Evolutionary conservation across 768 basidiomycete genomes (phyloP).

Genomic region (Lactarius sp.): DNA sequence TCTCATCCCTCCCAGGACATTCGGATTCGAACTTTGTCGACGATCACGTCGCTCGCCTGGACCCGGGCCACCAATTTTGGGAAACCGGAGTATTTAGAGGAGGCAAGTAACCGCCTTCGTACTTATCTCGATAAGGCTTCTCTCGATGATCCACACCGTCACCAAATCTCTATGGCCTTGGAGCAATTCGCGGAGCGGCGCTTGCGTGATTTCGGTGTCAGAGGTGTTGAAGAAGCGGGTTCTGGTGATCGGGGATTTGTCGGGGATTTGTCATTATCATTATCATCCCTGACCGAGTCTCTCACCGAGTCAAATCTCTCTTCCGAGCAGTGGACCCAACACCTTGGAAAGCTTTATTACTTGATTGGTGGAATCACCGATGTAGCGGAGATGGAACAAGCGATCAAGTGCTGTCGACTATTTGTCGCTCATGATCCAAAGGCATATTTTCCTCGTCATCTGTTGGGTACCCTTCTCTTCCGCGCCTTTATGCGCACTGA

Average conservation of each 20-base stretch:
- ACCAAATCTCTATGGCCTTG: neutral
- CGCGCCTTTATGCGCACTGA: neutral
- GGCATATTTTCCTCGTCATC: fast-evolving
- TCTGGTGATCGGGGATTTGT: neutral
- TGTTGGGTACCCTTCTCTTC: neutral
- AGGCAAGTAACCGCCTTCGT: neutral
- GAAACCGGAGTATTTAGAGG: neutral
- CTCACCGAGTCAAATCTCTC: neutral
- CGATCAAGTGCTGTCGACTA: neutral
- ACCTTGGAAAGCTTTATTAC: neutral
- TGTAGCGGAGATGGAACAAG: neutral
- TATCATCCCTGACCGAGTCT: neutral
- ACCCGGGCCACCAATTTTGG: neutral
- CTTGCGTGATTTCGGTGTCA: neutral
- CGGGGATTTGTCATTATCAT: neutral
- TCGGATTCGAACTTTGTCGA: neutral
- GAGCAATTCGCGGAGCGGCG: neutral
- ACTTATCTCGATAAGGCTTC: neutral
- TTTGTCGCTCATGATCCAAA: neutral
- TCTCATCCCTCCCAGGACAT: neutral
- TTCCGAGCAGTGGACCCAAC: neutral
- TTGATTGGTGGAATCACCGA: no score
- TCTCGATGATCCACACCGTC: neutral
- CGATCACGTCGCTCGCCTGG: neutral
- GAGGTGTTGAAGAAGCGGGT: neutral